Conservation (phyloP, 257 asterid genomes). For the Solanum pinnatisectum region DNA sequence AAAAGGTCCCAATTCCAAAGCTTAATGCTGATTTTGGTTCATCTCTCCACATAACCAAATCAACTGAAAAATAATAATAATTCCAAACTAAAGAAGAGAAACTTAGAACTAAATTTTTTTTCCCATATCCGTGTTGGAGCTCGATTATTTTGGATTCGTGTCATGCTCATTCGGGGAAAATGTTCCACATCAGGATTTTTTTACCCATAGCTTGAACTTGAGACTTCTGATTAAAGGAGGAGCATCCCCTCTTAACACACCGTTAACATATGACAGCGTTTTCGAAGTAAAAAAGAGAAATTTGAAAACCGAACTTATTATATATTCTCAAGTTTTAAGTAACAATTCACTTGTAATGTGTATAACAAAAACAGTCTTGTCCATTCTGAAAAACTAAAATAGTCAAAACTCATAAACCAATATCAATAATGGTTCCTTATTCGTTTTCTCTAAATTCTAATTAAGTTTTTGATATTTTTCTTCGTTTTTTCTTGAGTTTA, state of each 20-base stretch:
- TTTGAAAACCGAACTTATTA: background rate
- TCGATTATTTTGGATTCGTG: too few species aligned
- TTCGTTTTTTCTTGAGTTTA: background rate
- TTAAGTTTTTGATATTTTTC: background rate
- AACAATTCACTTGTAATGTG: background rate
- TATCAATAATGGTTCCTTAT: background rate
- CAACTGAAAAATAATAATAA: constrained; percentile 30
- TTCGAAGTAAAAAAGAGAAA: background rate
- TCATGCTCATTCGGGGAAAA: background rate
- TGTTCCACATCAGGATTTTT: too few species aligned
- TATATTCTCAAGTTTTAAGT: background rate
- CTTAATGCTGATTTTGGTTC: constrained; percentile 70
- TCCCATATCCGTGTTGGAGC: rapidly evolving
- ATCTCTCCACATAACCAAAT: constrained; percentile 83
- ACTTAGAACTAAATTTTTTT: background rate
- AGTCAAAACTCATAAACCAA: background rate
- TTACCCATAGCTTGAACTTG: too few species aligned
- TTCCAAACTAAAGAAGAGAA: background rate
- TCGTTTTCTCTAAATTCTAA: background rate
- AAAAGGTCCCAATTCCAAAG: constrained; percentile 77
- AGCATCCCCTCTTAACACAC: too few species aligned
- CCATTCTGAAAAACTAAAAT: background rate
- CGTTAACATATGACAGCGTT: rapidly evolving
- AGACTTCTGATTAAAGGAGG: too few species aligned
- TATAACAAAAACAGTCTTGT: background rate